Percentiles rank a stretch among this genome's conserved stretches.
phyloP scores from a whole-genome alignment of 345 rosid species.

The Punica granatum region DNA sequence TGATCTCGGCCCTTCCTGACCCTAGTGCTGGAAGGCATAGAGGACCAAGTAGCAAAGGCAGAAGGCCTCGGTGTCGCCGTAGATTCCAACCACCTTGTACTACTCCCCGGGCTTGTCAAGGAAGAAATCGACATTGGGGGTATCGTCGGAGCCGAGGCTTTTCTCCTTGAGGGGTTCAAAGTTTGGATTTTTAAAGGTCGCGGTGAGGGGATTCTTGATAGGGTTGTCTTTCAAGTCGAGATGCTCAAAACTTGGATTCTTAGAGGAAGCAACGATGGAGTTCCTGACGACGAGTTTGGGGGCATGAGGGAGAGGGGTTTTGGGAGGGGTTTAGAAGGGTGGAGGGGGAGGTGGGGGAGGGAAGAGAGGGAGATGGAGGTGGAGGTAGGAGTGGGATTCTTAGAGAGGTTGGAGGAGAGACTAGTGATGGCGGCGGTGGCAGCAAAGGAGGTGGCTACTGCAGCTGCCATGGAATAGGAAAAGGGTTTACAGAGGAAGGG shows the following conservation, averaged over 20 bases:
- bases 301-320: slow-evolving; percentile 29
- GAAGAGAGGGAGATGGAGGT: too few species aligned
- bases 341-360: slow-evolving; percentile 22
- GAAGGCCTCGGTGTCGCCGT: slow-evolving; percentile 85
- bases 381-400: slow-evolving; percentile 11
- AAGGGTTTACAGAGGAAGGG: background rate
- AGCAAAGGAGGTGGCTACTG: slow-evolving; percentile 5
- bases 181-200: background rate
- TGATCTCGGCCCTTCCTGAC: slow-evolving; percentile 99
- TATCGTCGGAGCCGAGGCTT: slow-evolving; percentile 10
- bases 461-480: slow-evolving; percentile 8
- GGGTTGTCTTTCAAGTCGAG: slow-evolving; percentile 10
- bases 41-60: slow-evolving; percentile 89
- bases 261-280: slow-evolving; percentile 25
- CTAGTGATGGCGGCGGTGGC: slow-evolving; percentile 1
- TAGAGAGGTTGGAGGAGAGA: slow-evolving; percentile 19
- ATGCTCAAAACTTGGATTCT: slow-evolving; percentile 32
- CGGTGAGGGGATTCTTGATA: background rate
- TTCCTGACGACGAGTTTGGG: slow-evolving; percentile 9
- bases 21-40: slow-evolving; percentile 93
- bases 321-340: slow-evolving; percentile 33
- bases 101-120: slow-evolving; percentile 90
- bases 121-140: slow-evolving; percentile 15
- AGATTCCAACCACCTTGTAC: slow-evolving; percentile 95
- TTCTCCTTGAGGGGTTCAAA: slow-evolving; percentile 1